Percentiles rank a stretch among this genome's conserved stretches.
Evolutionary conservation across 1,284 basidiomycete genomes (phyloP).

Genomic region (Athelia sp.): DNA sequence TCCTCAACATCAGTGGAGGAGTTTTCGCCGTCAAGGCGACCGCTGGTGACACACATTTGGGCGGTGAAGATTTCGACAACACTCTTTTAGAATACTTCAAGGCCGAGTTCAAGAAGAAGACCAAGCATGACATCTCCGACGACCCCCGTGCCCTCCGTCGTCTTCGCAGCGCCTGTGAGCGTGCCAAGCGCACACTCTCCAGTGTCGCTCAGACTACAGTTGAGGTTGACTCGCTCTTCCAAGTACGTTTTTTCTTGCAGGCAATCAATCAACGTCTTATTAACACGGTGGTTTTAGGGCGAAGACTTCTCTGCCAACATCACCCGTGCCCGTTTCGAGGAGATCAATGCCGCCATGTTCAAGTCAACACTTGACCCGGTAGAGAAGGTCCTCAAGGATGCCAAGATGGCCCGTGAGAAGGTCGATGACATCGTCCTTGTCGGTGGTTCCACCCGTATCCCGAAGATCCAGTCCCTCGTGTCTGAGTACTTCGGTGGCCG

Average conservation of each 20-base stretch:
- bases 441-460: conserved; percentile 99
- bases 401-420: conserved; percentile 96
- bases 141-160: conserved; percentile 95
- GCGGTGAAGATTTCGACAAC: conserved; percentile 99
- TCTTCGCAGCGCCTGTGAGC: conserved; percentile 95
- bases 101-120: conserved; percentile 98
- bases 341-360: conserved; percentile 94
- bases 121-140: conserved; percentile 94
- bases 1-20: conserved; percentile 94
- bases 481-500: conserved; percentile 98
- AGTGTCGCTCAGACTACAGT: conserved; percentile 98
- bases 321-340: conserved; percentile 99
- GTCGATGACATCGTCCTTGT: conserved; percentile 99
- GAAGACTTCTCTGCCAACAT: conserved; percentile 96
- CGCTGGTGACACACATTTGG: conserved; percentile 97
- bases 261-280: not conserved
- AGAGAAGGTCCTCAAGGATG: conserved; percentile 98
- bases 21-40: conserved; percentile 98
- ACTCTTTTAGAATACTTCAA: conserved; percentile 96
- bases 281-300: conserved; percentile 39
- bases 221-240: conserved; percentile 97
- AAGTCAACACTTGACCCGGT: conserved; percentile 98
- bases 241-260: conserved; percentile 50
- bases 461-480: conserved; percentile 97
- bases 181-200: conserved; percentile 98